Base-by-base conservation (phyloP, 768 basidiomycete genomes). In the Lentinula detonsa region DNA sequence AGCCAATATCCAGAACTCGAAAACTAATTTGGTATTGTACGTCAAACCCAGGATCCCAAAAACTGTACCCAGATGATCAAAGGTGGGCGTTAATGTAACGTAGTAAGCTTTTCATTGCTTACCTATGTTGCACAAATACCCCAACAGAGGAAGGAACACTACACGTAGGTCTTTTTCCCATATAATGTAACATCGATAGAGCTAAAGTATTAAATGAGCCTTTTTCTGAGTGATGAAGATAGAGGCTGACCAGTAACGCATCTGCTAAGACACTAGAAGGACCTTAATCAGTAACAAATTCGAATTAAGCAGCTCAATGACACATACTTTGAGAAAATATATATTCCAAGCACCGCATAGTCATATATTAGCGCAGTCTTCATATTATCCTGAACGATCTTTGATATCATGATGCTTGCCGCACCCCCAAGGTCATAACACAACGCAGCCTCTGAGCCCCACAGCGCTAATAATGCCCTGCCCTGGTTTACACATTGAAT, bases 181-280 rank as follows among this genome's bases (percentile, higher is more conserved):
- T n/a, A 68, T 62, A 10, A 66, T 60, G 31, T 37, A 65, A 55
- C 66, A 67, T 4, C 68, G 63, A 59, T 68, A 67, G n/a, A 67
- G 65, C 66, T 68, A 43, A 13, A 37, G 10, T 66, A 66, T 49
- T 62, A 65, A 43, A 15, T 40, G 7, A 40, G 33, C 16, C 34
- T 34, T 6, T 15, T 34, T 5, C 21, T 4, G 13, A 18, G 18
- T n/a, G 11, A n/a, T 18, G 33, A 8, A 18, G 34, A 53, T 7
- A 40, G 16, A 28, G 11, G 40, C 53, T 55, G 33, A 55, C 53
- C 23, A 55, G 18, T 15, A 55, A 40, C 2, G 34, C 53, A 18
- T 55, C 53, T 31, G 53, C 53, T 39, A 55, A 23, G 18, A 55
- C 53, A 40, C 53, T 55, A 37, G 5, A 16, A 31, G 1, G 39